phyloP scores from a whole-genome alignment of 1,284 basidiomycete species.

The Sparassis latifolia region DNA sequence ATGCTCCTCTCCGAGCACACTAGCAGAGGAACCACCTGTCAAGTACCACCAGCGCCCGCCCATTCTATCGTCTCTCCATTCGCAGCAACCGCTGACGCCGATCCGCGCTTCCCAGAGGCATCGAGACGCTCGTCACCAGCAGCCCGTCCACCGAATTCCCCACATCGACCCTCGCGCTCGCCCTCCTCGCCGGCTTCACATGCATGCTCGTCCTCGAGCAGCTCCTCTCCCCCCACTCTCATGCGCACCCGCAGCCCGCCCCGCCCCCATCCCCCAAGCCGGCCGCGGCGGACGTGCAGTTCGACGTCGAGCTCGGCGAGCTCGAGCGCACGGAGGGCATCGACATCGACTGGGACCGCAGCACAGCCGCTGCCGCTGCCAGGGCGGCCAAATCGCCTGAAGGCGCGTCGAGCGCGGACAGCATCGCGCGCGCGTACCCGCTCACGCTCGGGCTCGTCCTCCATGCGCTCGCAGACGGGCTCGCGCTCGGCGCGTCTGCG shows the following conservation, averaged over 20 bases:
- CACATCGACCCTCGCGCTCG: slow-evolving; percentile 57
- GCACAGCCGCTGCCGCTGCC: background rate
- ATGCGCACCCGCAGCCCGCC: slow-evolving; percentile 18
- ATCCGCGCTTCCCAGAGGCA: slow-evolving; percentile 38
- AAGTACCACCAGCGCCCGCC: too few species aligned
- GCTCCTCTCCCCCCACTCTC: slow-evolving; percentile 43
- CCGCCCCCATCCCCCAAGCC: slow-evolving; percentile 13
- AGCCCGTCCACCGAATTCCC: slow-evolving; percentile 35
- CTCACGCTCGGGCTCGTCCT: slow-evolving; percentile 81
- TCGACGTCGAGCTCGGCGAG: slow-evolving; percentile 54
- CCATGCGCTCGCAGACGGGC: slow-evolving; percentile 85
- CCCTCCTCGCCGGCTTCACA: slow-evolving; percentile 75
- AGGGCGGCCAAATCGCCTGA: slow-evolving; percentile 2
- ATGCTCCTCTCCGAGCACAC: too few species aligned
- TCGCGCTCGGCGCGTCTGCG: slow-evolving; percentile 79
- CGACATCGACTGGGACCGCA: background rate
- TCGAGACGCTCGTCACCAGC: slow-evolving; percentile 46
- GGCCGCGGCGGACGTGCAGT: slow-evolving; percentile 35
- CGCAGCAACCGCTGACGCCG: background rate
- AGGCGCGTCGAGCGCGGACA: background rate
- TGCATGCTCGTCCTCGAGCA: slow-evolving; percentile 81
- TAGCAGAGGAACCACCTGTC: too few species aligned
- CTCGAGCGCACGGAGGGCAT: slow-evolving; percentile 33
- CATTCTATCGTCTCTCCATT: background rate
- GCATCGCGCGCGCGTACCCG: slow-evolving; percentile 43